Percentiles rank a stretch among this genome's conserved stretches.
Conservation (phyloP, 768 basidiomycete genomes). For the Termitomyces sp. region DNA sequence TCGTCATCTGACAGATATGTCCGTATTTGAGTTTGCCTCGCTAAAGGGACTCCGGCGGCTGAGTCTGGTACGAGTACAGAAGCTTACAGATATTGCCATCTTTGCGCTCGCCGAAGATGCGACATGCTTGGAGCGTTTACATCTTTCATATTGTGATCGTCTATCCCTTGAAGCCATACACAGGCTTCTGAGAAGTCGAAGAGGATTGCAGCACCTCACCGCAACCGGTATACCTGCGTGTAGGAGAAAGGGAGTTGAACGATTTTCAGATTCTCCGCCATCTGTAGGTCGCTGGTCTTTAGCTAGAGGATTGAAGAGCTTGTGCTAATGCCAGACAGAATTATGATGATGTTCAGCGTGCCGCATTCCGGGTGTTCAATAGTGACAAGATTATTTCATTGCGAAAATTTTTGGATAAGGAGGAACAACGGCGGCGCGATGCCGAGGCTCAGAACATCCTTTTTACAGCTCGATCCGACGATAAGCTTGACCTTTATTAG, state of each 20-base stretch:
- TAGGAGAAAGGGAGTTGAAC: constrained; percentile 61
- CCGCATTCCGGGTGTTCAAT: constrained; percentile 78
- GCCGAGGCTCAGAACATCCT: constrained; percentile 59
- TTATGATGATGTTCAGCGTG: constrained; percentile 60
- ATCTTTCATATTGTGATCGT: constrained; percentile 83
- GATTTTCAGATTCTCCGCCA: constrained; percentile 76
- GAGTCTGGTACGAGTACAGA: constrained; percentile 75
- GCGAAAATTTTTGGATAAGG: constrained; percentile 69
- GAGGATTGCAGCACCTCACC: constrained; percentile 67
- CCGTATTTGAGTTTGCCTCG: constrained; percentile 74
- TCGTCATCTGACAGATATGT: constrained; percentile 78
- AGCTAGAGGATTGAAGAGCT: constrained; percentile 5
- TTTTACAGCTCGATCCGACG: constrained; percentile 59
- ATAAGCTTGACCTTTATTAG: constrained; percentile 60
- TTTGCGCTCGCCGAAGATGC: constrained; percentile 75
- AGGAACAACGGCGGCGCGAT: constrained; percentile 51
- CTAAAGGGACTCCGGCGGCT: constrained; percentile 70
- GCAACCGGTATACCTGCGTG: constrained; percentile 79
- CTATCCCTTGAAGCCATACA: constrained; percentile 77
- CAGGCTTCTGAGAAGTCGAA: constrained; percentile 56
- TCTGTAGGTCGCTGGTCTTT: constrained; percentile 39
- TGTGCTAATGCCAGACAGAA: constrained; percentile 35
- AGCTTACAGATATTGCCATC: constrained; percentile 81
- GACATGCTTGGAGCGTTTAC: constrained; percentile 68
- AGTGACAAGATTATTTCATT: constrained; percentile 63